A percentile compares a stretch with the other conserved stretches of the same genome.
Conservation (phyloP, 2,329 filamentous ascomycete genomes). For the Fragosphaeria purpurea region DNA sequence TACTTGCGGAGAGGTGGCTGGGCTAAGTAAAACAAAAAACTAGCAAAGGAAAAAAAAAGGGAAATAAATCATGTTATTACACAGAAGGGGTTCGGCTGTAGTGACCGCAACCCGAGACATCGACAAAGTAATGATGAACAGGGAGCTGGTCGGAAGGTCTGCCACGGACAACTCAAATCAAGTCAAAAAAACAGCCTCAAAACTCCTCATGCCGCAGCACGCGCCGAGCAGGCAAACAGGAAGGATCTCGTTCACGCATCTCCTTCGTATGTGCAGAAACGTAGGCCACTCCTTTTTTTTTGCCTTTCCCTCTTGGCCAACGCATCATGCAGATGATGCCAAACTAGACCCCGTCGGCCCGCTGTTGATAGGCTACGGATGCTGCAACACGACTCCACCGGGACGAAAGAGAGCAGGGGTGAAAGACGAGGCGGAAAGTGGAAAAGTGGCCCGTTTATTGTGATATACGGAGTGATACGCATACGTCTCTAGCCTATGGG, state of each 20-base stretch:
- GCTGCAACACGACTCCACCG: not conserved
- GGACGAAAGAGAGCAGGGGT: too few species aligned
- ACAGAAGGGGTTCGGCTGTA: not conserved
- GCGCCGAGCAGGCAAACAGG: too few species aligned
- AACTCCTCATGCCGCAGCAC: not conserved
- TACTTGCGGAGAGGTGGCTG: too few species aligned
- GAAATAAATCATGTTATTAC: not conserved
- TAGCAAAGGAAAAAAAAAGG: not conserved
- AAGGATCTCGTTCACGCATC: too few species aligned
- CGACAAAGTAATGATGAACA: too few species aligned
- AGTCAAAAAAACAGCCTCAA: not conserved
- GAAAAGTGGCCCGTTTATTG: not conserved
- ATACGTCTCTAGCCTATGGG: not conserved
- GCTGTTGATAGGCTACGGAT: slow-evolving; percentile 3
- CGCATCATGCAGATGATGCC: not conserved
- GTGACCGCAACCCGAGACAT: too few species aligned
- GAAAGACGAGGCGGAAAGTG: not conserved
- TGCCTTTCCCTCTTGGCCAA: not conserved
- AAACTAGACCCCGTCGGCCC: slow-evolving; percentile 6
- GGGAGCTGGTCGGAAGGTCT: too few species aligned
- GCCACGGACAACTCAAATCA: not conserved
- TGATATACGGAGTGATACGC: too few species aligned
- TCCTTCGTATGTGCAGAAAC: too few species aligned
- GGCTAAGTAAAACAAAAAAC: not conserved
- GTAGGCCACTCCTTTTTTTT: not conserved